phyloP scores from a whole-genome alignment of 306 rosid genomes.

The Abrus precatorius region DNA sequence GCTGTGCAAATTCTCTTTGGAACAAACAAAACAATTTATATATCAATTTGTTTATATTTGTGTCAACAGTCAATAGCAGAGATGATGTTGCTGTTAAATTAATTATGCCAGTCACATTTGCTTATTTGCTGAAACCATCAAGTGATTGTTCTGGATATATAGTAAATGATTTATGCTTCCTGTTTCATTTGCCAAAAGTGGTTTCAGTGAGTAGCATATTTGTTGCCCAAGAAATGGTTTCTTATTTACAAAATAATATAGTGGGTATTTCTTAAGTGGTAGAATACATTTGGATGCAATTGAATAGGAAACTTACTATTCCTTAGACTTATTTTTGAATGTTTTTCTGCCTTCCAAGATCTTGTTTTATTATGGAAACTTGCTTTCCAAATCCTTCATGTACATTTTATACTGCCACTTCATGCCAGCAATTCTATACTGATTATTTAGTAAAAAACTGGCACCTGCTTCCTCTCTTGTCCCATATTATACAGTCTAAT shows the following conservation, averaged over 20 bases:
- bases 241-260: slow-evolving; percentile 20
- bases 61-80: slow-evolving; percentile 18
- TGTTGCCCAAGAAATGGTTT: neutral
- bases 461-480: slow-evolving; percentile 20
- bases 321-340: neutral
- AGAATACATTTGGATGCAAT: slow-evolving; percentile 21
- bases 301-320: slow-evolving; percentile 20
- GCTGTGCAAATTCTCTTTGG: slow-evolving; percentile 27
- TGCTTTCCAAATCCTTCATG: slow-evolving; percentile 15
- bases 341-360: slow-evolving; percentile 19
- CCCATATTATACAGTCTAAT: slow-evolving; percentile 22
- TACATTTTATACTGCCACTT: slow-evolving; percentile 29
- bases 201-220: slow-evolving; percentile 20
- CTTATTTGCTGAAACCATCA: slow-evolving; percentile 12
- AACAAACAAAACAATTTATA: neutral
- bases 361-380: slow-evolving; percentile 8
- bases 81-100: neutral
- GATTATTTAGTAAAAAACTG: slow-evolving; percentile 11
- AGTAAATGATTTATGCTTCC: slow-evolving; percentile 19
- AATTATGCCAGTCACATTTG: slow-evolving; percentile 32
- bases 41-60: slow-evolving; percentile 20
- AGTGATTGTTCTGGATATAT: slow-evolving; percentile 12
- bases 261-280: slow-evolving; percentile 21
- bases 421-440: neutral
- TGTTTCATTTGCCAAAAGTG: slow-evolving; percentile 29